Percentiles rank a stretch among this genome's conserved stretches.
Conservation (phyloP, 805 yeast genomes). For the Candida takata region DNA sequence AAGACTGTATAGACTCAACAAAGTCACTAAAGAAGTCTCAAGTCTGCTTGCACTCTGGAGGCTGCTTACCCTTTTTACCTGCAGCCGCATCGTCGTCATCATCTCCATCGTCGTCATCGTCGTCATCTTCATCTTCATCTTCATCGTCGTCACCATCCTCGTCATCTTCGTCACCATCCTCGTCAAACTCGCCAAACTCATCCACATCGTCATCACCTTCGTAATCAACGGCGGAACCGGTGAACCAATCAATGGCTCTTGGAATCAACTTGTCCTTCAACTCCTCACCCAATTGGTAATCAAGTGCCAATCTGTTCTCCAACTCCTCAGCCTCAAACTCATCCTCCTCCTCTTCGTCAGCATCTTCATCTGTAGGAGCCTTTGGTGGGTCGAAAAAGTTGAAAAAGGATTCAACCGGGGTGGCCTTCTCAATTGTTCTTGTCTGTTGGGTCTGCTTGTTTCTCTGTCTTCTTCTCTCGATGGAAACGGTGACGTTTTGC, state of each 20-base stretch:
- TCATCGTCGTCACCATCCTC: conserved; percentile 34
- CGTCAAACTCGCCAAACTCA: conserved; percentile 60
- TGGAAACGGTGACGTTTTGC: conserved; percentile 72
- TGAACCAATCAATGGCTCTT: conserved; percentile 97
- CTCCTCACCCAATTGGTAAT: conserved; percentile 94
- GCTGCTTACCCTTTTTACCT: conserved; percentile 35
- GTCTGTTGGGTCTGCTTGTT: conserved; percentile 95
- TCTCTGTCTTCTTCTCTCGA: conserved; percentile 95
- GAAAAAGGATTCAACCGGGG: conserved; percentile 94
- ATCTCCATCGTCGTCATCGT: conserved; percentile 28
- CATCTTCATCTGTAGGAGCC: conserved; percentile 51
- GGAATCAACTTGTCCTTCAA: conserved; percentile 94
- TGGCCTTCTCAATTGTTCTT: conserved; percentile 87
- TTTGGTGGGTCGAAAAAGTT: conserved; percentile 92
- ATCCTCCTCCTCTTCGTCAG: conserved; percentile 50
- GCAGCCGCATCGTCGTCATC: conserved; percentile 21
- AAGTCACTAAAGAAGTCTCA: no score
- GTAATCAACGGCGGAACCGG: conserved; percentile 88
- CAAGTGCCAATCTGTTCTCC: conserved; percentile 81
- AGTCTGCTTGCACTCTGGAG: conserved; percentile 69
- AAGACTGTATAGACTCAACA: no score
- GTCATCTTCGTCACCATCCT: conserved; percentile 32
- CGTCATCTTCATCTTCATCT: conserved; percentile 27
- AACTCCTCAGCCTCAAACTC: conserved; percentile 64
- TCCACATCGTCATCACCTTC: conserved; percentile 60